Evolutionary conservation across 306 rosid species (phyloP), one percentile per base, ranked within the genome.

Genomic region (Prunus salicina): DNA sequence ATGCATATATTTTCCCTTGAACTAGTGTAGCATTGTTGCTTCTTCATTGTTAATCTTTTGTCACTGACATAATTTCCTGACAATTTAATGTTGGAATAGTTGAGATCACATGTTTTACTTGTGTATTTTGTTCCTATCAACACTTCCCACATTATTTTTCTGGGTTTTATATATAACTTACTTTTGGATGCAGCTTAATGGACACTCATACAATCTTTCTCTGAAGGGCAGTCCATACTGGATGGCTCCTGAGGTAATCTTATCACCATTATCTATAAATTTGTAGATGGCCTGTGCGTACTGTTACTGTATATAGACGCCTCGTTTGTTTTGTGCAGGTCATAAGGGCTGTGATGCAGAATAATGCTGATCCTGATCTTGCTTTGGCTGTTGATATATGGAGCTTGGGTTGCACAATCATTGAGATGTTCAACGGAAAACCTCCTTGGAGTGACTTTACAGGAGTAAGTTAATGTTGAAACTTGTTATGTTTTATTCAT

Each of bases 241-340:
- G 98, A 95, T 95, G 97, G 98, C 98, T 81, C 98, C 98, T 6
- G 98, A 95, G 97, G 98, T 94, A 90, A 74, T 71, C 22, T 24
- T 56, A 64, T 79, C n/a, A 43, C 64, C 27, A 0, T 25, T 65
- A 18, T 11, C 30, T 46, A 50, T 24, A 60, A 34, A 6, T 78
- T 83, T 64, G 32, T 79, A 70, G 71, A 50, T 75, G 74, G 69
- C 64, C 12, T 65, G n/a, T 80, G 65, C 25, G 34, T 27, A 24
- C 71, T 52, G 52, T 72, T 27, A 24, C 71, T 52, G 52, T 72
- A 43, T 20, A 75, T 19, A 53, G 28, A 25, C 0, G 14, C 64
- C 67, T 79, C 32, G 34, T 72, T 73, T 76, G 75, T 77, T 61
- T 63, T 68, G 72, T 79, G 82, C 86, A 94, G 98, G 88, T 95